Conservation (phyloP, 768 basidiomycete species). For the Inosperma sp. region DNA sequence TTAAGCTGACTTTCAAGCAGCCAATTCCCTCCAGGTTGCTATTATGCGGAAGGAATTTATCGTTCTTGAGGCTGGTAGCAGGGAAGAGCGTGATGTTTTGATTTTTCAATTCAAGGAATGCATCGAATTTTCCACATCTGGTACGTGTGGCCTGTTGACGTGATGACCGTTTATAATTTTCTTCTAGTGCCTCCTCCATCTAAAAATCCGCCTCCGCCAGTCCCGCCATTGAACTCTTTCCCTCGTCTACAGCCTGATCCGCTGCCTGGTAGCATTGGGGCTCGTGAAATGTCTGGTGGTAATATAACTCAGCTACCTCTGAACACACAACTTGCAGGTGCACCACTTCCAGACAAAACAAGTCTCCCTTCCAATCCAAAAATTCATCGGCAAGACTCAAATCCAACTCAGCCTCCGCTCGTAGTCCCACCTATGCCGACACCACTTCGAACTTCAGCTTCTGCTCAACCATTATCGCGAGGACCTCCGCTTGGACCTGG, state of each 20-base stretch:
- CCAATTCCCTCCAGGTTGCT: conserved; percentile 66
- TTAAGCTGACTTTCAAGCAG: conserved; percentile 34
- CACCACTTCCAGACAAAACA: background rate
- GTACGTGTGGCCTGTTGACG: conserved; percentile 43
- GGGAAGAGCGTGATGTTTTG: conserved; percentile 55
- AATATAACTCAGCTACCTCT: too few species aligned
- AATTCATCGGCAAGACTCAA: background rate
- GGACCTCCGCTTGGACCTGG: conserved; percentile 30
- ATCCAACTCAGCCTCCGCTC: conserved; percentile 6
- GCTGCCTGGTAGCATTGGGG: conserved; percentile 9
- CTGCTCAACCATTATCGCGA: conserved; percentile 32
- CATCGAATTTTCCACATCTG: conserved; percentile 69
- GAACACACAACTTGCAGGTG: too few species aligned
- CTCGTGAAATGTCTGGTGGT: too few species aligned
- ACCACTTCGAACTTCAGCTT: conserved; percentile 22
- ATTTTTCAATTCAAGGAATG: conserved; percentile 74
- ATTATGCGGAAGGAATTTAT: conserved; percentile 89
- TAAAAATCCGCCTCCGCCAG: conserved; percentile 64
- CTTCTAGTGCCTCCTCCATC: conserved; percentile 49
- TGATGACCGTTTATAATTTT: conserved; percentile 5
- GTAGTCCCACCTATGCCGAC: conserved; percentile 16
- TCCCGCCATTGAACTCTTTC: conserved; percentile 44
- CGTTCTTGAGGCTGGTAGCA: conserved; percentile 56
- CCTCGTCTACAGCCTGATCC: conserved; percentile 22
- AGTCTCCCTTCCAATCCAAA: background rate